Evolutionary conservation across 2,329 filamentous ascomycete species (phyloP), one percentile per base, ranked within the genome.

Genomic region (Trichoderma simmonsii): DNA sequence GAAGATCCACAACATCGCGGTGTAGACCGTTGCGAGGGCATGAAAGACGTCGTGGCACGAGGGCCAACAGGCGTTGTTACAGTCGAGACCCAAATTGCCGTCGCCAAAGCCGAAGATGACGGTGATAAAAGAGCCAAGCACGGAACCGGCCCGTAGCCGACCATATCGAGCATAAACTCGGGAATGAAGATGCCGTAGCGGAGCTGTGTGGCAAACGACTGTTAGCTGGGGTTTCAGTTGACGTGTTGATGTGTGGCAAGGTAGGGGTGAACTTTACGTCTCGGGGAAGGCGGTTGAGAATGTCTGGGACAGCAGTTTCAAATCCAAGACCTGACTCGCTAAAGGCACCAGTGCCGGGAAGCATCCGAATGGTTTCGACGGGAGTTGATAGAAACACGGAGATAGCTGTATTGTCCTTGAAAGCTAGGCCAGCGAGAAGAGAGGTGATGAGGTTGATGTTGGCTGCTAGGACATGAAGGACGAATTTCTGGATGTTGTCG

Each of bases 301-400:
- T 89, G 77, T 93, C 91, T 0, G 89, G 87, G 0, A 88, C 87
- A 0, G 91, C 90, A 57, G 85, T 82, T 79, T 93, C 91, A 81
- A 92, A 90, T 3, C 91, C 91, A 6, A 93, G 84, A 63, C 91
- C 91, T 83, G 93, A 92, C 75, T 92, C 91, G 1, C 90, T 90
- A 73, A 93, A 86, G 0, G 88, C 88, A 65, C 89, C 91, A 0
- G 91, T 93, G 66, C 92, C 87, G 86, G 93, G 91, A 77, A 93
- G 90, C 77, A 93, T 90, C 90, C 90, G 93, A 34, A 93, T 85
- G 73, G 93, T 92, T 74, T 93, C 89, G 14, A 93, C 88, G 0
- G 91, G 91, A 0, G 90, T 85, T 14, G 93, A 84, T 0, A 91
- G 90, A 78, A 93, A 93, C 14, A 93, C 88, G 0, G 91, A 93